Conservation (phyloP, 495 filamentous ascomycete species). For the Podospora comata region DNA sequence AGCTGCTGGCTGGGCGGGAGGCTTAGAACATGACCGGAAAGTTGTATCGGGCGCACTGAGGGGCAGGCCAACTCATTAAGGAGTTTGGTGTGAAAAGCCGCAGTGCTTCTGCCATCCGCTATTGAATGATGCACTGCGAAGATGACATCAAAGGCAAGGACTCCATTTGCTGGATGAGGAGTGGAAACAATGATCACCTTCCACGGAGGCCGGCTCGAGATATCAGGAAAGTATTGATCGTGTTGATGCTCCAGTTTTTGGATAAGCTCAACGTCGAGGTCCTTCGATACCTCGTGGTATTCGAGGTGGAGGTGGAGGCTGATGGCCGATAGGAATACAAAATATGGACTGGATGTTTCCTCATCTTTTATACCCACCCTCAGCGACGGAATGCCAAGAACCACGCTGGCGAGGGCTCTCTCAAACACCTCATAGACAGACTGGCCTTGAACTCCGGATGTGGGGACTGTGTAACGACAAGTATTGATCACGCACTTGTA, state of each 20-base stretch:
- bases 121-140: constrained; percentile 37
- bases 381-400: constrained; percentile 32
- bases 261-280: constrained; percentile 13
- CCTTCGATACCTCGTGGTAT: constrained; percentile 15
- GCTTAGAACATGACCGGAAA: constrained; percentile 18
- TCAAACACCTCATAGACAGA: constrained; percentile 19
- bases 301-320: constrained; percentile 33
- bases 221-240: constrained; percentile 25
- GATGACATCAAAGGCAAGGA: constrained; percentile 28
- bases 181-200: constrained; percentile 28
- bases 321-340: constrained; percentile 28
- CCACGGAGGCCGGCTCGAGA: constrained; percentile 32
- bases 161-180: neutral
- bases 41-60: constrained; percentile 8
- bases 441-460: neutral
- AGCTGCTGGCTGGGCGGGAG: neutral
- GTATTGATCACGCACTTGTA: constrained; percentile 37
- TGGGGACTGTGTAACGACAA: constrained; percentile 30
- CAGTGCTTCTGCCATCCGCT: constrained; percentile 36
- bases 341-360: constrained; percentile 29
- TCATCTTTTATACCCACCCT: constrained; percentile 33
- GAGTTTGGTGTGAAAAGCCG: constrained; percentile 34
- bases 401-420: constrained; percentile 31
- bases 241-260: constrained; percentile 25
- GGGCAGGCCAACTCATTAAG: constrained; percentile 27